These are phyloP conservation scores for Acanthamoeba comandoni DNA, from an alignment of 208 protist species.

Conservation along the genomic window DNA sequence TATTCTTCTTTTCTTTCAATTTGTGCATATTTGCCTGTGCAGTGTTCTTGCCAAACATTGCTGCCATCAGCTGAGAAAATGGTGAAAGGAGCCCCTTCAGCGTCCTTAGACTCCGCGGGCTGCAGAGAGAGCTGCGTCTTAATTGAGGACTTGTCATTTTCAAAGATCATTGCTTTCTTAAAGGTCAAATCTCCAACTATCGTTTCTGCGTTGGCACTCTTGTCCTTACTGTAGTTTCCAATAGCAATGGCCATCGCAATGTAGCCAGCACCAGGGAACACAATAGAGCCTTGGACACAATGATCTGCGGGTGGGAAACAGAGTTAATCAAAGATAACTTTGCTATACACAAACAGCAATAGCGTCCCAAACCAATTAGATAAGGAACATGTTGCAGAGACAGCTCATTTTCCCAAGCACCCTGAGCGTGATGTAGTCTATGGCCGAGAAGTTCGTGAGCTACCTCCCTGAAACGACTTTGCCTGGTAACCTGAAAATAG, in stretches of 20 bases:
- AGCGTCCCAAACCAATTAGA: too few relatives aligned
- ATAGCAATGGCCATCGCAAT: conserved; percentile 46
- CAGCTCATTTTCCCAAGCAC: conserved; percentile 38
- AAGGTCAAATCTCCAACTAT: too few relatives aligned
- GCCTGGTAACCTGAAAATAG: too few relatives aligned
- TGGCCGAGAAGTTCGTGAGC: conserved; percentile 48
- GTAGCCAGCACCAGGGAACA: conserved; percentile 50
- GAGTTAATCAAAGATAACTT: too few relatives aligned
- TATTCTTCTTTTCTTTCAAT: too few relatives aligned
- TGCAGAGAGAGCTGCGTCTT: too few relatives aligned
- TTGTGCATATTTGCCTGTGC: conserved; percentile 2
- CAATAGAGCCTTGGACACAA: conserved; percentile 20
- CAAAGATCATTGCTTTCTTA: too few relatives aligned
- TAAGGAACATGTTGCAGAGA: conserved; percentile 13
- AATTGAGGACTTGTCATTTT: too few relatives aligned
- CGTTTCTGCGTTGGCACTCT: neutral
- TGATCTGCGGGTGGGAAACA: too few relatives aligned
- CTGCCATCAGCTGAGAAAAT: conserved; percentile 43
- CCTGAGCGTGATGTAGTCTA: conserved; percentile 23
- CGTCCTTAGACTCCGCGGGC: too few relatives aligned
- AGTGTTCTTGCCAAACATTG: conserved; percentile 35
- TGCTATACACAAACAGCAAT: too few relatives aligned
- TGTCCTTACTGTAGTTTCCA: neutral
- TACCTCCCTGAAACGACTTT: conserved; percentile 35
- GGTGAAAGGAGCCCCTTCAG: too few relatives aligned